Conservation (phyloP, 305 asterid species). For the Fraxinus angustifolia region DNA sequence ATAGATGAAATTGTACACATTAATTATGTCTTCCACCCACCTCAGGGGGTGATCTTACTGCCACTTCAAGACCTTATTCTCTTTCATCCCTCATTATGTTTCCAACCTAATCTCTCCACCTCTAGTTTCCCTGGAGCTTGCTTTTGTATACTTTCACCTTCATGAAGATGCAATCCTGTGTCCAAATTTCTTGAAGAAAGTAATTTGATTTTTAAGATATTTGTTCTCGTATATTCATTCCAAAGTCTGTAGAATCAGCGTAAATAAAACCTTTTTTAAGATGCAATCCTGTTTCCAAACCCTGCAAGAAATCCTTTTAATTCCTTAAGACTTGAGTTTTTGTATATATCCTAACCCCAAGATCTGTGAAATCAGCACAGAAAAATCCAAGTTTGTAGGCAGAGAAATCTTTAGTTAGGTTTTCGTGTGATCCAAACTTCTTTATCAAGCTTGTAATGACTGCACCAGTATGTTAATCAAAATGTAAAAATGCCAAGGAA, state of each 20-base stretch:
- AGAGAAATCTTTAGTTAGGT: constrained; percentile 5
- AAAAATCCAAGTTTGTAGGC: background rate
- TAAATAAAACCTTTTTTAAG: background rate
- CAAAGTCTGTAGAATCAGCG: background rate
- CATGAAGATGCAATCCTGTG: background rate
- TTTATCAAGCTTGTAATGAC: background rate
- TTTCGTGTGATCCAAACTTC: background rate
- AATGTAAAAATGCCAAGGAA: background rate
- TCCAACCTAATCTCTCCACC: background rate
- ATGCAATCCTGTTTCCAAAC: constrained; percentile 6
- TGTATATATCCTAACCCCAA: background rate
- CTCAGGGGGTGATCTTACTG: background rate
- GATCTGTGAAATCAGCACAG: background rate
- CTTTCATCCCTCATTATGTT: background rate
- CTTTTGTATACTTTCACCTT: background rate
- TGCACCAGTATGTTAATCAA: background rate
- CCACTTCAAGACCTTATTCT: background rate
- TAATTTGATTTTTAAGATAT: background rate
- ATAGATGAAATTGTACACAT: background rate
- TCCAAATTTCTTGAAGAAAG: background rate
- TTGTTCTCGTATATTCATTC: background rate
- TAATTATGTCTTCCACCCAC: background rate
- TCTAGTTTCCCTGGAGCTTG: background rate
- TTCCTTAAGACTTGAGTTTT: background rate
- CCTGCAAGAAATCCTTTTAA: background rate